Base-by-base conservation (phyloP, 2,329 filamentous ascomycete species). In the Pseudogymnoascus sp. region DNA sequence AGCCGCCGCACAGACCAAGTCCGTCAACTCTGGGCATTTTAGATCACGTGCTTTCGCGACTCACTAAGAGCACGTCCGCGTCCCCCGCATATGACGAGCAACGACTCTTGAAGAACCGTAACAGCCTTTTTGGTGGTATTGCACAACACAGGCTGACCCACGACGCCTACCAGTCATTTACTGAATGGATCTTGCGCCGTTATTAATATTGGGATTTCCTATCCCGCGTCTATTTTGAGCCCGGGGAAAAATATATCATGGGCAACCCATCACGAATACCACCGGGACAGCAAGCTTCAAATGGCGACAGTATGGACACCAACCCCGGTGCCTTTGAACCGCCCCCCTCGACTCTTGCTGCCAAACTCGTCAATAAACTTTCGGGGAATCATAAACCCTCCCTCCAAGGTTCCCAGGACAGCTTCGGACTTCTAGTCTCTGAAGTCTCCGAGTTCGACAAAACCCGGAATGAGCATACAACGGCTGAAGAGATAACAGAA, bases 321-420 rank as follows among this genome's bases (percentile, higher is more conserved):
- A 19, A n/a, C 33, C 22, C 19, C 12, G 64, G 58, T 36, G 62
- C 28, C 12, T 66, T 67, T 23, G 65, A 71, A 25, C 58, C 78
- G 61, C 85, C 86, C 39, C 89, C 91, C 11, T 96, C 92, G 14
- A 95, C 92, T 8, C 82, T 96, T 70, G 91, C 92, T 60, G 91
- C 91, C 11, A 90, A 95, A 74, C 86, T 97, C 63, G 91, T 94
- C 66, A 87, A 90, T 72, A 91, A 90, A 72, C 86, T 92, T 65
- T 85, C 88, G 45, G 83, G 88, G 22, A 83, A 84, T 59, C 80
- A 82, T 60, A 82, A 80, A 65, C 84, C 82, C 49, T 82, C 83
- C 61, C 82, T 83, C 69, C 83, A 83, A 60, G 82, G 88, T 69
- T 86, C 88, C 68, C 87, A 85, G 64, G 85, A 87, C 67, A 89